Base-by-base conservation (phyloP, 2,329 filamentous ascomycete genomes). In the Pseudogymnoascus sp. region DNA sequence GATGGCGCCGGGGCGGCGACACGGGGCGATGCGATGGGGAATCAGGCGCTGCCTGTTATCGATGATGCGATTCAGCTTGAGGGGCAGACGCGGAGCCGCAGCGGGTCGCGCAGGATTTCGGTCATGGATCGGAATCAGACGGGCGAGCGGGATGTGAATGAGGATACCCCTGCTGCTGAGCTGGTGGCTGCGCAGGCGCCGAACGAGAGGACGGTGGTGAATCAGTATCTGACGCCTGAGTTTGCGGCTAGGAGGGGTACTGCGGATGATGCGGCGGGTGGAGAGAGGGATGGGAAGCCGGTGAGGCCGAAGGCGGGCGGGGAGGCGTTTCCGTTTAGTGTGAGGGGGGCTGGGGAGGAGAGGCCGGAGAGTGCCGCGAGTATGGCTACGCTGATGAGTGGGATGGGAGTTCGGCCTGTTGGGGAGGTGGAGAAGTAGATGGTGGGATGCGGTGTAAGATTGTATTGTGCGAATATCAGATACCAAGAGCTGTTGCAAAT, bases 241-340 rank as follows among this genome's bases (percentile, higher is more conserved):
- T 66, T 66, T 48, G 57, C 64, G 6, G 15, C 58, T 8, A 60
- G 56, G n/a, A 58, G 58, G 18, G 5, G 35, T 21, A 19, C 60
- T 21, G 55, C 5, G 5, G 26, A 19, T 10, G 52, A 15, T 5
- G 48, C 26, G 34, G 55, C 33, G 58, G 9, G n/a, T 19, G 38
- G 2, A 9, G 35, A 28, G 26, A 56, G 41, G 12, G 34, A 57
- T 33, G 57, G 35, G n/a, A 37, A 59, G 26, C 33, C 57, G 1
- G 33, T 85, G 67, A 76, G 88, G 2, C 85, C 87, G 0, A 84
- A 83, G 48, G 76, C 88, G 5, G 83, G 82, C 18, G 85, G 86
- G 0, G 81, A 90, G 23, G 86, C 88, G 0, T 80, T 89, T 65
- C 88, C 88, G 0, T 92, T 92, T 68, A 87, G 82, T 60, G 71